Conservation (phyloP, 2,329 filamentous ascomycete genomes). For the Verticillium nonalfalfae region DNA sequence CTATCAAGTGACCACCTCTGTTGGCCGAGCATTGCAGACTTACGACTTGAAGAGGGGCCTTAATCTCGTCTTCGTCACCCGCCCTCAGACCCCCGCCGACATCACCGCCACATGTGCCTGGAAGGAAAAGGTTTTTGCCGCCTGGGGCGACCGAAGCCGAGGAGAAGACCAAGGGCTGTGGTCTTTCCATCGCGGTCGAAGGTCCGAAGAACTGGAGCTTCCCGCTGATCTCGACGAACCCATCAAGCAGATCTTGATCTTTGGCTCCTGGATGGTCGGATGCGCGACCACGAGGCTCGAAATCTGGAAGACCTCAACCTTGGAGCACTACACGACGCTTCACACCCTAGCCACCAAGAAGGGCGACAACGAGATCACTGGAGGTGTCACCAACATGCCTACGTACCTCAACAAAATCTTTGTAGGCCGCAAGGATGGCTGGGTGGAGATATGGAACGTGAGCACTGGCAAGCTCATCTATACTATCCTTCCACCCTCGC, state of each 20-base stretch:
- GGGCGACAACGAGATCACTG: conserved; percentile 64
- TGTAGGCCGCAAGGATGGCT: conserved; percentile 78
- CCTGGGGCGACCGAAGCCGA: conserved; percentile 64
- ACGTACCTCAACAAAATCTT: conserved; percentile 97
- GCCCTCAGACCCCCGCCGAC: conserved; percentile 76
- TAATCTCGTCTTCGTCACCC: conserved; percentile 87
- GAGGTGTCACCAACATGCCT: conserved; percentile 79
- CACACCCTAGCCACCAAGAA: conserved; percentile 49
- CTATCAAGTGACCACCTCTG: conserved; percentile 95
- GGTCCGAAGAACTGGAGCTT: conserved; percentile 66
- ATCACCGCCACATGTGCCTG: conserved; percentile 86
- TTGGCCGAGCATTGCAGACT: conserved; percentile 84
- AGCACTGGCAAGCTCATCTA: conserved; percentile 88
- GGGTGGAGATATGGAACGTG: conserved; percentile 95
- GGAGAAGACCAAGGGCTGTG: conserved; percentile 64
- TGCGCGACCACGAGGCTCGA: conserved; percentile 71
- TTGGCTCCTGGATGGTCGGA: conserved; percentile 87
- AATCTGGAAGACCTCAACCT: conserved; percentile 78
- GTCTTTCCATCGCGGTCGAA: conserved; percentile 88
- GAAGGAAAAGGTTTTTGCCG: conserved; percentile 83
- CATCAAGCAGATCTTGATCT: conserved; percentile 70
- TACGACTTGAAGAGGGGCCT: conserved; percentile 89
- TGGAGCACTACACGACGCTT: conserved; percentile 88
- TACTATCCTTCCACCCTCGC: conserved; percentile 71
- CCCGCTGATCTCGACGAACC: conserved; percentile 62